Evolutionary conservation across 2,329 filamentous ascomycete genomes (phyloP).

Genomic region (Fusarium luffae): DNA sequence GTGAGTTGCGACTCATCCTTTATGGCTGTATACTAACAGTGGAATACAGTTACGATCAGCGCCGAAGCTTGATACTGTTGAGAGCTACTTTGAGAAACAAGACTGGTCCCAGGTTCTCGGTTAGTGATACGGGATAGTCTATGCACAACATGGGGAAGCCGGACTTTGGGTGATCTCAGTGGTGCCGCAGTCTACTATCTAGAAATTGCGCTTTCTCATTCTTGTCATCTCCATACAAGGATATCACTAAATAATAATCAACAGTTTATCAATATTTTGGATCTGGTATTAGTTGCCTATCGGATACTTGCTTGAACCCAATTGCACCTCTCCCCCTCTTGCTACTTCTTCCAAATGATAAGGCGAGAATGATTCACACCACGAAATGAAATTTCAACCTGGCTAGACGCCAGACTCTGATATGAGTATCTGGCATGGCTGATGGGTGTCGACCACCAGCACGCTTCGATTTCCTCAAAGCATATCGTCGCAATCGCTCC

Average conservation of each 20-base stretch:
- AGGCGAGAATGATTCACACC: no score
- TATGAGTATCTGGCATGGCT: background rate
- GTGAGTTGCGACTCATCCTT: background rate
- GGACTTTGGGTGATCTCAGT: no score
- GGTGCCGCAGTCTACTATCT: background rate
- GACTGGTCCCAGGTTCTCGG: slow-evolving; percentile 22
- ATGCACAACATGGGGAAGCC: no score
- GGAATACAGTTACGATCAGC: slow-evolving; percentile 5
- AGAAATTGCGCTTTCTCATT: background rate
- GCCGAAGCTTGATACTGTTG: slow-evolving; percentile 1
- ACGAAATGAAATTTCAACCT: background rate
- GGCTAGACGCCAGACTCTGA: background rate
- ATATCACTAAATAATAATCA: background rate
- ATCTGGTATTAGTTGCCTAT: background rate
- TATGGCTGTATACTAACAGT: background rate
- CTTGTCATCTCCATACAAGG: background rate
- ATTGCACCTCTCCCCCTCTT: background rate
- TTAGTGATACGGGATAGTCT: background rate
- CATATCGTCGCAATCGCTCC: background rate
- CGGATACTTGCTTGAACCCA: background rate
- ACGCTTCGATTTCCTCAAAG: background rate
- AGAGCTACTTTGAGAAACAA: slow-evolving; percentile 30
- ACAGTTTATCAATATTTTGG: background rate
- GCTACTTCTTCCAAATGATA: background rate
- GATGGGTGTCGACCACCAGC: no score